Evolutionary conservation across 2,329 filamentous ascomycete species (phyloP).

Genomic region (Aspergillus unguis): DNA sequence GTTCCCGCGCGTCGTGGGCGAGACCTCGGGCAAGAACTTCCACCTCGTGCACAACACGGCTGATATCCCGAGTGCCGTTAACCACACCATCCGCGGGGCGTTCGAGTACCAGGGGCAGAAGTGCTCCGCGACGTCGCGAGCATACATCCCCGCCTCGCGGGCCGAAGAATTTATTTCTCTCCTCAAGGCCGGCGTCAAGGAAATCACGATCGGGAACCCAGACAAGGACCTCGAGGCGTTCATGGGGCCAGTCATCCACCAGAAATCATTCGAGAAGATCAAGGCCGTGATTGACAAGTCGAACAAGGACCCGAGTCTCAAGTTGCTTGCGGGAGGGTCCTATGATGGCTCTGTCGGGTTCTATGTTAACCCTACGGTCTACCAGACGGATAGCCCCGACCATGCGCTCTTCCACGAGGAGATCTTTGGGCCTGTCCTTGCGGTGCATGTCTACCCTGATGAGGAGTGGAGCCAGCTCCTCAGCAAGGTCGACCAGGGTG

Average conservation of each 20-base stretch:
- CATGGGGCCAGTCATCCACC: slow-evolving; percentile 81
- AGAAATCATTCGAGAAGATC: slow-evolving; percentile 75
- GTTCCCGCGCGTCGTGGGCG: slow-evolving; percentile 77
- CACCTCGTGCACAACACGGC: slow-evolving; percentile 75
- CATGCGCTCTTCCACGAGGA: slow-evolving; percentile 73
- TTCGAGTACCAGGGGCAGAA: slow-evolving; percentile 93
- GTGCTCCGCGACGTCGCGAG: slow-evolving; percentile 77
- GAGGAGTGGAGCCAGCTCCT: slow-evolving; percentile 52
- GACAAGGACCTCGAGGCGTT: slow-evolving; percentile 65
- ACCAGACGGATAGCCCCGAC: slow-evolving; percentile 66
- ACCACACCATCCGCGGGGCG: slow-evolving; percentile 78
- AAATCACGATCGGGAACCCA: slow-evolving; percentile 64
- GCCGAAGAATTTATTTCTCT: slow-evolving; percentile 67
- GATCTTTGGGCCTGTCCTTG: slow-evolving; percentile 75
- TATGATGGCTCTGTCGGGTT: slow-evolving; percentile 66
- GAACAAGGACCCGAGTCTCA: slow-evolving; percentile 68
- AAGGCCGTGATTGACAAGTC: slow-evolving; percentile 70
- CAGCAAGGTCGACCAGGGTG: slow-evolving; percentile 42
- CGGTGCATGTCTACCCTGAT: slow-evolving; percentile 75
- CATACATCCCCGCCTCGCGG: slow-evolving; percentile 71
- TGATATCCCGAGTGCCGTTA: slow-evolving; percentile 71
- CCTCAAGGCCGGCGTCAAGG: slow-evolving; percentile 62
- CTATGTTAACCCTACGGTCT: slow-evolving; percentile 79
- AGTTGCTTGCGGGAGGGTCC: slow-evolving; percentile 72
- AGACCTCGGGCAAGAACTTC: slow-evolving; percentile 93